A percentile compares a stretch with the other conserved stretches of the same genome.
Conservation (phyloP, 441 rosid species). For the Francoa sonchifolia region DNA sequence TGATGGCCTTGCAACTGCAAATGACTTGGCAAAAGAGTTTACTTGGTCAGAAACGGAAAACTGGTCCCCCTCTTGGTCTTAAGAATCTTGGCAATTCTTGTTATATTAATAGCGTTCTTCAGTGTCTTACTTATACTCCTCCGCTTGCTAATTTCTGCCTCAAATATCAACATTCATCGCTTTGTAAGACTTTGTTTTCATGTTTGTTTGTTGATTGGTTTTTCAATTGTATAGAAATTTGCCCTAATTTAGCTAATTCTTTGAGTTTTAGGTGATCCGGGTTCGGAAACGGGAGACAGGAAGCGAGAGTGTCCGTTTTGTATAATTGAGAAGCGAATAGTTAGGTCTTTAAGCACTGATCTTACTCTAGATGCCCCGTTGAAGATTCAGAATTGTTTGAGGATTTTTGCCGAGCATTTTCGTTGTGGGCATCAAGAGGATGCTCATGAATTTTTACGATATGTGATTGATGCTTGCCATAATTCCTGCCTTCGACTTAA, state of each 20-base stretch:
- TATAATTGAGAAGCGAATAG: slow-evolving; percentile 63
- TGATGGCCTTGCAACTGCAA: slow-evolving; percentile 67
- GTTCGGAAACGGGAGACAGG: slow-evolving; percentile 25
- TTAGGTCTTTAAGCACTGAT: slow-evolving; percentile 57
- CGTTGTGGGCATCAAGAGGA: slow-evolving; percentile 80
- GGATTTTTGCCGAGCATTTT: slow-evolving; percentile 64
- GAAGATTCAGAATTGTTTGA: slow-evolving; percentile 55
- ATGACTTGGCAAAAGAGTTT: slow-evolving; percentile 94
- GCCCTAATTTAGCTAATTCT: background rate
- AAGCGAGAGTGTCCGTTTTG: slow-evolving; percentile 89
- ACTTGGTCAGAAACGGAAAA: slow-evolving; percentile 59
- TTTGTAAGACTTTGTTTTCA: slow-evolving; percentile 27
- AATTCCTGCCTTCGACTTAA: slow-evolving; percentile 68
- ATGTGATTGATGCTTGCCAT: slow-evolving; percentile 89
- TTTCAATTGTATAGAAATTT: background rate
- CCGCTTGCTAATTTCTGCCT: slow-evolving; percentile 98
- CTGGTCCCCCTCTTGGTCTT: slow-evolving; percentile 78
- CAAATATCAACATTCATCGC: slow-evolving; percentile 59
- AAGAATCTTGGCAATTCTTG: slow-evolving; percentile 93
- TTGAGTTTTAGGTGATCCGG: slow-evolving; percentile 42
- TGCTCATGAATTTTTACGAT: slow-evolving; percentile 88
- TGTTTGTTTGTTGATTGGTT: background rate
- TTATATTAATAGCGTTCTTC: slow-evolving; percentile 94
- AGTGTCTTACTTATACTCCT: slow-evolving; percentile 97
- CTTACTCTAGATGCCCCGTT: slow-evolving; percentile 44